Evolutionary conservation across 1,284 basidiomycete genomes (phyloP).

Genomic region (Prillingera fragicola): DNA sequence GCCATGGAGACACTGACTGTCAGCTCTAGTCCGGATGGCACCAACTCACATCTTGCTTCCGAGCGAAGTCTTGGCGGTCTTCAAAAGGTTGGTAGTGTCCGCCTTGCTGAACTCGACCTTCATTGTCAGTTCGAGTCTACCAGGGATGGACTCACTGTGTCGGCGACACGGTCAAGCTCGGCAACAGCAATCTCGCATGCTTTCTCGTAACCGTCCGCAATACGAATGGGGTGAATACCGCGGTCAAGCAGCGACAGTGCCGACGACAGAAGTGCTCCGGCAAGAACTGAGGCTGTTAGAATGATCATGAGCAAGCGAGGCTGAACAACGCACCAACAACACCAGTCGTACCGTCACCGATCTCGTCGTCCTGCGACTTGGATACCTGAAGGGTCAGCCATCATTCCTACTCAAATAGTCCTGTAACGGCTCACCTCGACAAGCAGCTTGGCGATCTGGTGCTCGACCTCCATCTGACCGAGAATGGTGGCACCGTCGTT

Average conservation of each 20-base stretch:
- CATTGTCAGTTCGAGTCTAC: not conserved
- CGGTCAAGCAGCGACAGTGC: conserved; percentile 77
- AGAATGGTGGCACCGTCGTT: conserved; percentile 98
- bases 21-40: conserved; percentile 6
- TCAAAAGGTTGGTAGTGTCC: conserved; percentile 80
- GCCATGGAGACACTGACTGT: conserved; percentile 84
- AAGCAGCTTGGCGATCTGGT: conserved; percentile 95
- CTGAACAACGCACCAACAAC: conserved; percentile 73
- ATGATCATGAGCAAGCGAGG: no score
- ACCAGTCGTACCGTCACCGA: conserved; percentile 97
- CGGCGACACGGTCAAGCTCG: conserved; percentile 88
- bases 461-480: conserved; percentile 95
- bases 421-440: conserved; percentile 62
- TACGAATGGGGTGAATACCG: conserved; percentile 96
- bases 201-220: conserved; percentile 95
- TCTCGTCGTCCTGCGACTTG: conserved; percentile 98
- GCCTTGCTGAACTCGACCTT: conserved; percentile 68
- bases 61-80: conserved; percentile 91
- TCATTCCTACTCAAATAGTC: not conserved
- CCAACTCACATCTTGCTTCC: conserved; percentile 89
- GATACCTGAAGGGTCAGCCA: conserved; percentile 50
- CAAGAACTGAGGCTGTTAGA: conserved; percentile 63
- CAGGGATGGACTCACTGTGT: conserved; percentile 56
- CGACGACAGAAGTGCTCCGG: conserved; percentile 73
- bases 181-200: conserved; percentile 85